Percentiles rank a stretch among this genome's conserved stretches.
Conservation (phyloP, 345 rosid genomes). For the Eucalyptus viminalis region DNA sequence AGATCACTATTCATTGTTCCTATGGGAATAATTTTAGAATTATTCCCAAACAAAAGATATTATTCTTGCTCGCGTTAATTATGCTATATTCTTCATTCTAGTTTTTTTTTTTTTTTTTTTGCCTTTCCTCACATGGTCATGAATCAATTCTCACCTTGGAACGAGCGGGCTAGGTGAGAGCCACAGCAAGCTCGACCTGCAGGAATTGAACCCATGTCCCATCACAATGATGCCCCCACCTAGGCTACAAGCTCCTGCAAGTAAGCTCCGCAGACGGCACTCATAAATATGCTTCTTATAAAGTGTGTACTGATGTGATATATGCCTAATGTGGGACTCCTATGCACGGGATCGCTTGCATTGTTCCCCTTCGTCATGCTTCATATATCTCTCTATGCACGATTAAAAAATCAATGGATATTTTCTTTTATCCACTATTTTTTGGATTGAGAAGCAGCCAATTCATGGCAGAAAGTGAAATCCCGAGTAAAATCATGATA, state of each 20-base stretch:
- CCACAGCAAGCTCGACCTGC: neutral
- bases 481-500: no score
- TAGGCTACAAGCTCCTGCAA: slow-evolving; percentile 4
- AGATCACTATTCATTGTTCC: neutral
- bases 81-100: no score
- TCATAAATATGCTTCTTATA: neutral
- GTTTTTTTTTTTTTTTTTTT: no score
- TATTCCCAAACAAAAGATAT: neutral
- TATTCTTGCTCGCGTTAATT: neutral
- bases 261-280: neutral
- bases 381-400: no score
- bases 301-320: neutral
- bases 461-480: no score
- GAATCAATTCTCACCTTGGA: slow-evolving; percentile 14
- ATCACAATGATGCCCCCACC: neutral
- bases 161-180: neutral
- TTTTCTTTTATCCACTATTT: no score
- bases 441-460: no score
- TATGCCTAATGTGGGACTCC: neutral
- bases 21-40: no score
- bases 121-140: neutral
- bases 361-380: neutral
- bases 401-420: no score
- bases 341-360: no score
- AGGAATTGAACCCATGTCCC: neutral